Evolutionary conservation across 2,329 filamentous ascomycete genomes (phyloP), one percentile per base, ranked within the genome.

Genomic region (Rhytidhysteron rufulum): DNA sequence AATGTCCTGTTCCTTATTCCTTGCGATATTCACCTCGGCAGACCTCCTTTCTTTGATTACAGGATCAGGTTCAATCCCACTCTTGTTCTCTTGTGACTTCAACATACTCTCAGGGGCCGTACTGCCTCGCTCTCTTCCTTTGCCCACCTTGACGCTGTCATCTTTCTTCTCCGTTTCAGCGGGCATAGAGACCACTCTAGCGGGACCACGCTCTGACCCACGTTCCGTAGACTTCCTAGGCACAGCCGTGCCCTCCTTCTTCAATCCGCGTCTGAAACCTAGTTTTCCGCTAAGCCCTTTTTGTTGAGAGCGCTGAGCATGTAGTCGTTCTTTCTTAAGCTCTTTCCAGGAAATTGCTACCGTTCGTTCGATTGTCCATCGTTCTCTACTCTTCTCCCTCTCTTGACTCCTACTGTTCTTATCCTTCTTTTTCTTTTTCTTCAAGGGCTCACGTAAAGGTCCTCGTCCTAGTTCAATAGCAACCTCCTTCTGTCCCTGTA

Each of bases 401-500:
- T 13, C 24, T 13, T 8, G 24, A 27, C 13, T 27, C 13, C 24
- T 19, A 19, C 11, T 17, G 10, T 16, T 18, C 31, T 15, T 19
- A 33, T 18, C 17, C 31, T 16, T 17, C 31, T 33, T 33, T 13
- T 7, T 8, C 8, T 13, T 27, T 27, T 27, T 27, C 24, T 27
- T 27, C 24, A 27, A 27, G 8, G 24, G 24, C 24, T 27, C 24
- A 27, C 24, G 8, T 8, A 27, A 13, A 27, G 24, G 24, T 27
- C 24, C 24, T 27, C 24, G 24, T 8, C 49, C 51, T 5, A 65
- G 45, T n/a, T n/a, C n/a, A 20, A 45, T 44, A 2, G 44, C 48
- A 2, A 61, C 34, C 31, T 65, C 62, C 6, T 53, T 40, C 18
- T 55, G 73, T 1, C 78, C 80, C 53, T 84, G 78, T 0, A 72